phyloP scores from a whole-genome alignment of 169 alveolate species.

The Plasmodium knowlesi region DNA sequence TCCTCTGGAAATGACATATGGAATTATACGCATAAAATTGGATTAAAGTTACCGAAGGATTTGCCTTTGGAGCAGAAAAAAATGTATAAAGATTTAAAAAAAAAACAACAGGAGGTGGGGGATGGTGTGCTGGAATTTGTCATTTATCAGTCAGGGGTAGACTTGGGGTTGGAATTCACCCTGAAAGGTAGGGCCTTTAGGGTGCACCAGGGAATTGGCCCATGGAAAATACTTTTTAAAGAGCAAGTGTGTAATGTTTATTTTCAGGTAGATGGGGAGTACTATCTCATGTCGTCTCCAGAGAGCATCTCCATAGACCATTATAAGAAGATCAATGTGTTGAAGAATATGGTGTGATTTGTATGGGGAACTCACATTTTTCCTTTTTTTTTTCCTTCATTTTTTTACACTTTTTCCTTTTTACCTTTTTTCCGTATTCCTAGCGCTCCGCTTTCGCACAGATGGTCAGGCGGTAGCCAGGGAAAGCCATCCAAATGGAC shows the following conservation, averaged over 20 bases:
- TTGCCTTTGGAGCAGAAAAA: conserved; percentile 4
- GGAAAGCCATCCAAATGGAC: not conserved
- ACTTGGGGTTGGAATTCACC: conserved; percentile 70
- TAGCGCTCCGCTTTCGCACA: not conserved
- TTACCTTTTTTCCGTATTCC: not conserved
- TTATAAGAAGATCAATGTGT: conserved; percentile 53
- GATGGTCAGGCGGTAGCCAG: not conserved
- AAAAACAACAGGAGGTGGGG: conserved; percentile 81
- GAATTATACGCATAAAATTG: conserved; percentile 63
- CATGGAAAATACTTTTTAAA: conserved; percentile 86
- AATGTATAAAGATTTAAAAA: conserved; percentile 16
- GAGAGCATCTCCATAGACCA: conserved; percentile 24
- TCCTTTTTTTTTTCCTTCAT: not conserved
- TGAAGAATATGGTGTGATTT: conserved; percentile 37
- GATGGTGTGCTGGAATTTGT: conserved; percentile 80
- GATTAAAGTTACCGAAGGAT: conserved; percentile 71
- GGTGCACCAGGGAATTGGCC: conserved; percentile 87
- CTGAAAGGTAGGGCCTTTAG: conserved; percentile 80
- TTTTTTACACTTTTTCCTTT: no score
- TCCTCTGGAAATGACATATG: conserved; percentile 83
- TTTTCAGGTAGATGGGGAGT: conserved; percentile 87
- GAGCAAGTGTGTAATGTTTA: conserved; percentile 77
- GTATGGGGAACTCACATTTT: not conserved
- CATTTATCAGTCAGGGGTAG: conserved; percentile 75
- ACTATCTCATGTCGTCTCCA: conserved; percentile 63